Evolutionary conservation across 2,329 filamentous ascomycete species (phyloP).

Genomic region (Lecanicillium sp.): DNA sequence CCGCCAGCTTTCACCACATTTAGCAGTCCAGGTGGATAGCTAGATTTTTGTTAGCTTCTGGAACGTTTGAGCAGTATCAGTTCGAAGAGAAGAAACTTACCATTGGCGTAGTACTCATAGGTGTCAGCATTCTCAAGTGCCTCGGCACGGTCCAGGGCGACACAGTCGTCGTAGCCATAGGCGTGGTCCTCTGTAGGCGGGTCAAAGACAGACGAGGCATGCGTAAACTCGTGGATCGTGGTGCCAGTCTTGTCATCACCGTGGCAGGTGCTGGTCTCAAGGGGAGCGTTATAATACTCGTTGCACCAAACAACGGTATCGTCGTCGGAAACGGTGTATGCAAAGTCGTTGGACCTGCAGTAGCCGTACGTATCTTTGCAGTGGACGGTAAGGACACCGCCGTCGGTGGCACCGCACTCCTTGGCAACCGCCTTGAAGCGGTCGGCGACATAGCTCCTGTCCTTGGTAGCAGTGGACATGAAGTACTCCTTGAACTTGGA

Average conservation of each 20-base stretch:
- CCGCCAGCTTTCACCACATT: too few species aligned
- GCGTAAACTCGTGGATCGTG: constrained; percentile 2
- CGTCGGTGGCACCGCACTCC: constrained; percentile 3
- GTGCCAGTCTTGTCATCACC: constrained; percentile 5
- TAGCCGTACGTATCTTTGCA: constrained; percentile 1
- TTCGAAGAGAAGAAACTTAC: too few species aligned
- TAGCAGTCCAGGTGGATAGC: constrained; percentile 5
- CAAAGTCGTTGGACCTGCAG: constrained; percentile 2
- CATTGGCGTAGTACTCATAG: constrained; percentile 4
- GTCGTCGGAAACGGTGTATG: constrained; percentile 2
- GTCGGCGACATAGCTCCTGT: constrained; percentile 2
- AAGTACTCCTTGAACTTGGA: constrained; percentile 6
- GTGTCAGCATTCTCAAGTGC: constrained; percentile 2
- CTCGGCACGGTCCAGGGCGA: background rate
- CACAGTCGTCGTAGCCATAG: constrained; percentile 1
- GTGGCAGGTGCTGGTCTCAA: constrained; percentile 3
- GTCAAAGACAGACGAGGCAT: background rate
- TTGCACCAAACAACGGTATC: constrained; percentile 3
- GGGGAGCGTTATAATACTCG: background rate
- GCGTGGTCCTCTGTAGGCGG: constrained; percentile 1
- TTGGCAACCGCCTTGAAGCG: constrained; percentile 4
- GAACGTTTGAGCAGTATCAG: background rate
- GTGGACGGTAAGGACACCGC: constrained; percentile 2
- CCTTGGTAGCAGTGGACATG: background rate
- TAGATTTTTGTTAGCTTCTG: background rate